phyloP scores from a whole-genome alignment of 2,329 filamentous ascomycete species.

The Drechslerella dactyloides region DNA sequence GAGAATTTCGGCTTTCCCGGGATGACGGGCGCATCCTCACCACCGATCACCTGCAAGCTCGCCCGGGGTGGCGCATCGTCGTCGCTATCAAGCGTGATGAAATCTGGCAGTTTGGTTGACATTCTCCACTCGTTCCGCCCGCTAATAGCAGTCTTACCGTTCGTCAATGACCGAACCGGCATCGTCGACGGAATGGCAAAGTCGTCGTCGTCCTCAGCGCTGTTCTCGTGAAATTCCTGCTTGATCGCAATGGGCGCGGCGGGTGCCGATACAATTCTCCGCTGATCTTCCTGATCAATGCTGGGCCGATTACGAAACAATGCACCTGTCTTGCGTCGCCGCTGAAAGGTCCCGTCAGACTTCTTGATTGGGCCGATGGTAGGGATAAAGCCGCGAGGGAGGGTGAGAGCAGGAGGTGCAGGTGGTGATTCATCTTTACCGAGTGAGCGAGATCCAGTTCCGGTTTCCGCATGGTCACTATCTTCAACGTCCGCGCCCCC shows the following conservation, averaged over 20 bases:
- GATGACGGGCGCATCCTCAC: conserved; percentile 1
- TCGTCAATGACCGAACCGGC: conserved; percentile 35
- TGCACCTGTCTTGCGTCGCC: conserved; percentile 38
- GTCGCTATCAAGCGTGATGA: conserved; percentile 20
- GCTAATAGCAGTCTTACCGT: conserved; percentile 30
- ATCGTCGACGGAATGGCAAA: conserved; percentile 38
- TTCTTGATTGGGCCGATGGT: conserved; percentile 5
- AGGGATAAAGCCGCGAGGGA: conserved; percentile 20
- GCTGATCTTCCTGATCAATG: conserved; percentile 9
- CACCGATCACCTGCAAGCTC: conserved; percentile 28
- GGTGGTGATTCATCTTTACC: conserved; percentile 42
- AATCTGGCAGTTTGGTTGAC: conserved; percentile 11
- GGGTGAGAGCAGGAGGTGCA: conserved; percentile 14
- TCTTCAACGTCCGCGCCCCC: conserved; percentile 2
- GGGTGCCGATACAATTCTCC: neutral
- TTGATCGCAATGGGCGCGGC: neutral
- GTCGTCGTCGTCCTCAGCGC: conserved; percentile 15
- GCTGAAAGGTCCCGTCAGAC: conserved; percentile 41
- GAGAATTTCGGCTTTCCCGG: conserved; percentile 18
- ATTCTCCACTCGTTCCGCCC: conserved; percentile 15
- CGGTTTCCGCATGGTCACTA: neutral
- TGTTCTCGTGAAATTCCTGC: neutral
- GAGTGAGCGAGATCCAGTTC: conserved; percentile 28
- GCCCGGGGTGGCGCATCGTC: conserved; percentile 21
- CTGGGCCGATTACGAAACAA: conserved; percentile 34